phyloP scores from a whole-genome alignment of 345 rosid genomes.

The Camelina laxa region DNA sequence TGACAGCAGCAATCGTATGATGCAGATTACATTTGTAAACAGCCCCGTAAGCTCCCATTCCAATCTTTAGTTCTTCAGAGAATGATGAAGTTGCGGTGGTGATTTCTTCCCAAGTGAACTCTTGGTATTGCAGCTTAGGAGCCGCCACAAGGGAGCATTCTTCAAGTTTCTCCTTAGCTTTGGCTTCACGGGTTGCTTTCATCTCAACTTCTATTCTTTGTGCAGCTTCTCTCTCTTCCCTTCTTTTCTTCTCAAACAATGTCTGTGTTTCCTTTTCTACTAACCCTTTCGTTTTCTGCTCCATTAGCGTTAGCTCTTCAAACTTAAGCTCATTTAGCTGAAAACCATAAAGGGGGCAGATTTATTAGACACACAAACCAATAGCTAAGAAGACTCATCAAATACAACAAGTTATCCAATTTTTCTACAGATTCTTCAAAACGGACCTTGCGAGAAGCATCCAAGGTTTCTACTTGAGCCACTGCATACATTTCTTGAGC shows the following conservation, averaged over 20 bases:
- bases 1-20: slow-evolving; percentile 47
- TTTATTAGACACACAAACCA: neutral
- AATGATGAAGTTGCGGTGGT: slow-evolving; percentile 45
- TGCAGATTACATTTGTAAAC: slow-evolving; percentile 49
- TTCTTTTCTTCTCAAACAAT: slow-evolving; percentile 51
- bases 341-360: slow-evolving; percentile 1
- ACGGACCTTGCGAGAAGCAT: slow-evolving; percentile 77
- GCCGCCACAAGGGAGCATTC: slow-evolving; percentile 18
- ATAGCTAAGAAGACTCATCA: slow-evolving; percentile 3
- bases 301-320: slow-evolving; percentile 51
- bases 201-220: slow-evolving; percentile 56
- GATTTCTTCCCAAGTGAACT: slow-evolving; percentile 50
- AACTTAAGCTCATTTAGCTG: slow-evolving; percentile 50
- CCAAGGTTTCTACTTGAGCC: slow-evolving; percentile 74
- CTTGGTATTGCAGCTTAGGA: slow-evolving; percentile 43
- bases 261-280: slow-evolving; percentile 58
- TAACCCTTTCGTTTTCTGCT: slow-evolving; percentile 51
- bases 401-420: neutral
- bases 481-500: slow-evolving; percentile 68
- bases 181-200: slow-evolving; percentile 53
- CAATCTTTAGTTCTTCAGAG: slow-evolving; percentile 47
- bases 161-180: slow-evolving; percentile 63
- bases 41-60: slow-evolving; percentile 46
- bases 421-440: neutral
- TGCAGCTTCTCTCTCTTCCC: slow-evolving; percentile 63